Conservation (phyloP, 768 basidiomycete species). For the Tylopilus sp. region DNA sequence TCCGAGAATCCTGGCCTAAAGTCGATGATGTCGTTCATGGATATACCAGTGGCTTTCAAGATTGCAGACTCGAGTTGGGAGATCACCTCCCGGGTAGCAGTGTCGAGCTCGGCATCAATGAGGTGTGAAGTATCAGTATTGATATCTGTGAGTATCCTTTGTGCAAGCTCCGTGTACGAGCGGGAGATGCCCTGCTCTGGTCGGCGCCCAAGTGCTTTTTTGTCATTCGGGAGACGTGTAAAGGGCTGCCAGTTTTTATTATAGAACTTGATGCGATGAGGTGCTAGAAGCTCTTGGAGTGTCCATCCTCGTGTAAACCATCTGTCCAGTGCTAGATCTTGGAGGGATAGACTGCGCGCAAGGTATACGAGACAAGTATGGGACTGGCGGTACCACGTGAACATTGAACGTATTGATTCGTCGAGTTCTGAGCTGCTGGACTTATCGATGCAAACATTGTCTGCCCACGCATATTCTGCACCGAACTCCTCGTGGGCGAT, state of each 20-base stretch:
- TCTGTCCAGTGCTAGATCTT: background rate
- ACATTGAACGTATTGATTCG: constrained; percentile 23
- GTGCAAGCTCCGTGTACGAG: background rate
- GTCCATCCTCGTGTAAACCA: constrained; percentile 16
- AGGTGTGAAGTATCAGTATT: background rate
- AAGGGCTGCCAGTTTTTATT: constrained; percentile 8
- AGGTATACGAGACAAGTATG: constrained; percentile 16
- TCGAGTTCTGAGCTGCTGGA: constrained; percentile 17
- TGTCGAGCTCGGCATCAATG: background rate
- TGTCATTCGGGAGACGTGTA: background rate
- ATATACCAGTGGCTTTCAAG: background rate
- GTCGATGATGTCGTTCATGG: background rate
- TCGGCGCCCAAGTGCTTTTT: background rate
- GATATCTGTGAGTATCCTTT: background rate
- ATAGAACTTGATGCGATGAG: constrained; percentile 12
- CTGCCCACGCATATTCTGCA: background rate
- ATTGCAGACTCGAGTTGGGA: background rate
- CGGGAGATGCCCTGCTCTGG: background rate
- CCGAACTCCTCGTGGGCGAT: background rate
- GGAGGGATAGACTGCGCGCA: background rate
- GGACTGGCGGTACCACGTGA: constrained; percentile 16
- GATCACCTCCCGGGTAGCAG: background rate
- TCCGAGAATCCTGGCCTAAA: background rate
- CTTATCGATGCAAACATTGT: background rate
- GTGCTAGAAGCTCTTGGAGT: constrained; percentile 18